phyloP scores from a whole-genome alignment of 352 stramenopile species.

The Globisporangium splendens region DNA sequence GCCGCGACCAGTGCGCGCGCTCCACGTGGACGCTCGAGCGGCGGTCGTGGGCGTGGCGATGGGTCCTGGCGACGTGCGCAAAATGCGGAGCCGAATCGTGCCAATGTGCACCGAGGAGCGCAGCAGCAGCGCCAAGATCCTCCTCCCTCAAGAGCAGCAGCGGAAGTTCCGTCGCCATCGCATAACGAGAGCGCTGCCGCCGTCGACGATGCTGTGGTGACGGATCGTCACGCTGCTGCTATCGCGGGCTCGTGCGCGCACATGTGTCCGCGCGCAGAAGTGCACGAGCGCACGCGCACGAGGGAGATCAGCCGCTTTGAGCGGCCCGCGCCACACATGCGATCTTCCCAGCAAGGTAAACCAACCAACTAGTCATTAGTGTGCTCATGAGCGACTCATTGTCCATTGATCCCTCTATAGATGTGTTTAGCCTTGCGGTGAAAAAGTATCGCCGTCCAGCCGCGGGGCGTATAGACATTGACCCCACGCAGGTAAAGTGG shows the following conservation, averaged over 20 bases:
- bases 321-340: neutral
- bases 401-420: too few species aligned
- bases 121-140: too few species aligned
- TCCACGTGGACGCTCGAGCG: neutral
- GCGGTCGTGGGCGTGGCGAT: too few species aligned
- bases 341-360: neutral
- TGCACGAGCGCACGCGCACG: constrained; percentile 23
- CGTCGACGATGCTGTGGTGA: neutral
- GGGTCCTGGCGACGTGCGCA: too few species aligned
- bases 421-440: constrained; percentile 19
- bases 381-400: too few species aligned
- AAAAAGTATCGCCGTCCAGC: constrained; percentile 59
- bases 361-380: too few species aligned
- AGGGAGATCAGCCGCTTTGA: constrained; percentile 54
- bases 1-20: too few species aligned
- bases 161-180: too few species aligned
- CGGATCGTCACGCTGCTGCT: neutral
- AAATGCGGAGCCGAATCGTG: too few species aligned
- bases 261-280: constrained; percentile 33
- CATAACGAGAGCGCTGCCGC: neutral
- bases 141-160: neutral
- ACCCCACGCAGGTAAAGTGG: constrained; percentile 3
- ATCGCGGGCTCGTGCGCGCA: constrained; percentile 21
- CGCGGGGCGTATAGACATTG: constrained; percentile 29
- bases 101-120: too few species aligned